phyloP scores from a whole-genome alignment of 495 filamentous ascomycete species.

The Clohesyomyces aquaticus region DNA sequence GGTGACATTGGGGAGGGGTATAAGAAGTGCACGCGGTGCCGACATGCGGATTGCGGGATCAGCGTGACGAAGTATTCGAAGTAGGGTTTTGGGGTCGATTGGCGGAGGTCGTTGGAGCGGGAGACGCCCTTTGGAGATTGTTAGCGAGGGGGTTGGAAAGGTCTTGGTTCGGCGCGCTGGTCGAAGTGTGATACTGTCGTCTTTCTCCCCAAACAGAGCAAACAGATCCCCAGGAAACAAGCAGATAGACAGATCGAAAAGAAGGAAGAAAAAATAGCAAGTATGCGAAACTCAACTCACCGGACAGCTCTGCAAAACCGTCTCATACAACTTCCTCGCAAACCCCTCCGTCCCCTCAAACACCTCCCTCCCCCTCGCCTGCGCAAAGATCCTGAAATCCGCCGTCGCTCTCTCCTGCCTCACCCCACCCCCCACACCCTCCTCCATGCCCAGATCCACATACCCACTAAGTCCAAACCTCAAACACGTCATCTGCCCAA shows the following conservation, averaged over 20 bases:
- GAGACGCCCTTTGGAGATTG: conserved; percentile 5
- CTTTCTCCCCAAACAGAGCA: too few species aligned
- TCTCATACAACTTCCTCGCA: conserved; percentile 17
- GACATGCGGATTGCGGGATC: conserved; percentile 11
- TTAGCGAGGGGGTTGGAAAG: too few species aligned
- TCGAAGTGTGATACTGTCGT: too few species aligned
- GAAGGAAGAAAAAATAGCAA: too few species aligned
- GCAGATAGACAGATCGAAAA: too few species aligned
- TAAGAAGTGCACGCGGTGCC: conserved; percentile 12
- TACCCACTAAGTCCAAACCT: conserved; percentile 4
- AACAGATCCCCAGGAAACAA: too few species aligned
- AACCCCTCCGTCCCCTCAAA: conserved; percentile 18
- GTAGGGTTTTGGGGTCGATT: conserved; percentile 14
- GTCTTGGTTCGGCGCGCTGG: too few species aligned
- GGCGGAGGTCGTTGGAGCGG: conserved; percentile 15
- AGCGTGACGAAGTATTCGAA: conserved; percentile 24
- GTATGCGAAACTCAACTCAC: conserved; percentile 1
- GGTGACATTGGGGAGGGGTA: too few species aligned
- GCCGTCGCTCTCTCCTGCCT: conserved; percentile 20
- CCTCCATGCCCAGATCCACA: background rate
- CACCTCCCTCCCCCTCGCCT: conserved; percentile 15
- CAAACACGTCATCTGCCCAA: conserved; percentile 10
- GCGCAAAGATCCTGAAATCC: conserved; percentile 34
- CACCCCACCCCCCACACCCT: too few species aligned
- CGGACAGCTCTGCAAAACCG: conserved; percentile 20